Percentiles rank a stretch among this genome's conserved stretches.
phyloP scores from a whole-genome alignment of 2,329 filamentous ascomycete genomes.

The Fusarium sp. region DNA sequence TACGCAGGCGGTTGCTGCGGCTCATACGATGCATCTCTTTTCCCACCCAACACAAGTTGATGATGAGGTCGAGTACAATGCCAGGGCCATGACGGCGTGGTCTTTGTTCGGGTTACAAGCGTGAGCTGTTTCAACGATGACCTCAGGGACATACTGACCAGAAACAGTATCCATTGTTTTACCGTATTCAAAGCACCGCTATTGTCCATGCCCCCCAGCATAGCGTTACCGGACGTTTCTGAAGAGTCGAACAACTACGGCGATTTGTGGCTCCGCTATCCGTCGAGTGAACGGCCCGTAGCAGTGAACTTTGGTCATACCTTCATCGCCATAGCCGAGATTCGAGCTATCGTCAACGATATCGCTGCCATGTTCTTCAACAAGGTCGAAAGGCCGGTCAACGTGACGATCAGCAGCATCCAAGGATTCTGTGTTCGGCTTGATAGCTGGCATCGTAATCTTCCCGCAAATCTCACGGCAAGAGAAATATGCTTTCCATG shows the following conservation, averaged over 20 bases:
- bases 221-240: rapidly evolving
- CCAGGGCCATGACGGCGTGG: not conserved
- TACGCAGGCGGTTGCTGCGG: not conserved
- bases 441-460: not conserved
- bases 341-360: not conserved
- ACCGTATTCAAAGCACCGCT: not conserved
- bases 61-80: not conserved
- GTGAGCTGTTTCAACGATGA: rapidly evolving
- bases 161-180: not conserved
- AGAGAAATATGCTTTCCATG: not conserved
- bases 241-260: not conserved
- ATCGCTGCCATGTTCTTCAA: not conserved
- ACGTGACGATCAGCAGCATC: rapidly evolving
- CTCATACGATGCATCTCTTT: not conserved
- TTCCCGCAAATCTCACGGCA: not conserved
- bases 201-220: not conserved
- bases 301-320: not conserved
- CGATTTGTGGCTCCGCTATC: not conserved
- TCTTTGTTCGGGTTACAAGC: not conserved
- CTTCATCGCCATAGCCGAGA: not conserved
- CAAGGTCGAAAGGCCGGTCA: rapidly evolving
- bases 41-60: not conserved
- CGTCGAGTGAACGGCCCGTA: not conserved
- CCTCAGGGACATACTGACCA: rapidly evolving
- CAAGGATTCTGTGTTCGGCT: not conserved